A percentile compares a stretch with the other conserved stretches of the same genome.
These are phyloP conservation scores for Talaromyces atroroseus DNA, from an alignment of 2,329 filamentous ascomycete genomes.

Conservation along the genomic window DNA sequence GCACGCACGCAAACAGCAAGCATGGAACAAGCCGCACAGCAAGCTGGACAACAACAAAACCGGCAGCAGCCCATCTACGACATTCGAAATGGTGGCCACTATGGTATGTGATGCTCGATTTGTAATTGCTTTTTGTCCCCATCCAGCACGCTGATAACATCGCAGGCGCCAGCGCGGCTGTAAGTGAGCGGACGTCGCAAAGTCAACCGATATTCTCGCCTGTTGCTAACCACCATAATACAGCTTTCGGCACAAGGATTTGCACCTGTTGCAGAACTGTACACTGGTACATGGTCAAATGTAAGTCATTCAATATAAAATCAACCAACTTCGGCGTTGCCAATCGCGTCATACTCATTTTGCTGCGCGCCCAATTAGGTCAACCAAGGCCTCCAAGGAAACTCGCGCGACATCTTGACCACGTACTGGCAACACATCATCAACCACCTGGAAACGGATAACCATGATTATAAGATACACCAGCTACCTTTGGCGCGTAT, in stretches of 20 bases:
- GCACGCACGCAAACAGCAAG: neutral
- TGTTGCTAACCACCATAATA: slow-evolving; percentile 19
- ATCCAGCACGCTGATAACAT: neutral
- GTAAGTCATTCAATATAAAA: slow-evolving; percentile 49
- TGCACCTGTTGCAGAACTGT: slow-evolving; percentile 82
- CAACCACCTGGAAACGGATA: slow-evolving; percentile 87
- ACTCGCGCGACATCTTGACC: slow-evolving; percentile 94
- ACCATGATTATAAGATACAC: slow-evolving; percentile 97
- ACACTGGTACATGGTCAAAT: slow-evolving; percentile 93
- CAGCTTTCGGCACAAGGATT: slow-evolving; percentile 83
- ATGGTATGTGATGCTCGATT: slow-evolving; percentile 51
- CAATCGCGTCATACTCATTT: neutral
- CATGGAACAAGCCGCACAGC: slow-evolving; percentile 55
- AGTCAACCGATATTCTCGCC: neutral
- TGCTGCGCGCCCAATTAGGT: slow-evolving; percentile 52
- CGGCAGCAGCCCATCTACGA: slow-evolving; percentile 65
- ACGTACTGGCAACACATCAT: slow-evolving; percentile 99
- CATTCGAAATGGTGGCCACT: slow-evolving; percentile 67
- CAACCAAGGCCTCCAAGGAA: slow-evolving; percentile 86
- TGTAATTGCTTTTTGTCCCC: neutral
- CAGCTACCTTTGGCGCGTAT: slow-evolving; percentile 95
- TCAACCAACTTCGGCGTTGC: no score
- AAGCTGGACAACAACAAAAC: slow-evolving; percentile 54
- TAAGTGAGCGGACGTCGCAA: slow-evolving; percentile 41
- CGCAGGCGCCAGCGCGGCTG: slow-evolving; percentile 62